Evolutionary conservation across 257 asterid genomes (phyloP).

Genomic region (Verbascum thapsus): DNA sequence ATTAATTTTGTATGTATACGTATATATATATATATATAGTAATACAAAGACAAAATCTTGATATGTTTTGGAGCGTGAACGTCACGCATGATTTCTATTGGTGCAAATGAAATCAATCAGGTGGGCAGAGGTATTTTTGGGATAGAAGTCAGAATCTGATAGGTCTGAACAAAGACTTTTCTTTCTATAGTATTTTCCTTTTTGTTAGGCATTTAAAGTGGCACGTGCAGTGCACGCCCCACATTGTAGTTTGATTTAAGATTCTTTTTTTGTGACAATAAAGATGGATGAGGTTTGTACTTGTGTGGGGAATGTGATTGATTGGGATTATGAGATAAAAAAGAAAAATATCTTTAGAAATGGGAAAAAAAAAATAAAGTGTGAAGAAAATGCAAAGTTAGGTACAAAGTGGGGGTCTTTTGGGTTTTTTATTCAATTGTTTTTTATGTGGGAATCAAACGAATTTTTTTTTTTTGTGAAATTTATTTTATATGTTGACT

Average conservation of each 20-base stretch:
- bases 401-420: slow-evolving; percentile 24
- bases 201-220: too few species aligned
- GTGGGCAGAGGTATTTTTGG: slow-evolving; percentile 45
- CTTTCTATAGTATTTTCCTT: too few species aligned
- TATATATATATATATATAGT: slow-evolving; percentile 1
- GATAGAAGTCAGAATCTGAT: slow-evolving; percentile 46
- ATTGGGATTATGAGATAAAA: slow-evolving; percentile 28
- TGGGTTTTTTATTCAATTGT: slow-evolving; percentile 17
- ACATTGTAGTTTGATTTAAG: slow-evolving; percentile 1
- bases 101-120: slow-evolving; percentile 35
- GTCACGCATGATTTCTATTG: slow-evolving; percentile 33
- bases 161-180: not conserved
- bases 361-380: slow-evolving; percentile 20
- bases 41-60: slow-evolving; percentile 7
- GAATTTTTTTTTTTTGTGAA: slow-evolving; percentile 24
- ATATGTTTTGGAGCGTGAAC: slow-evolving; percentile 35
- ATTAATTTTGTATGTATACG: not conserved
- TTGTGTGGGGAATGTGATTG: slow-evolving; percentile 21
- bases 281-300: slow-evolving; percentile 33
- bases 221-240: too few species aligned
- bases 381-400: slow-evolving; percentile 26
- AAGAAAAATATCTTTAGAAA: slow-evolving; percentile 27
- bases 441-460: slow-evolving; percentile 41
- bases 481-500: slow-evolving; percentile 28
- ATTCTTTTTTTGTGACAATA: slow-evolving; percentile 27